phyloP scores from a whole-genome alignment of 2,329 filamentous ascomycete genomes.

The Blumeria hordei region DNA sequence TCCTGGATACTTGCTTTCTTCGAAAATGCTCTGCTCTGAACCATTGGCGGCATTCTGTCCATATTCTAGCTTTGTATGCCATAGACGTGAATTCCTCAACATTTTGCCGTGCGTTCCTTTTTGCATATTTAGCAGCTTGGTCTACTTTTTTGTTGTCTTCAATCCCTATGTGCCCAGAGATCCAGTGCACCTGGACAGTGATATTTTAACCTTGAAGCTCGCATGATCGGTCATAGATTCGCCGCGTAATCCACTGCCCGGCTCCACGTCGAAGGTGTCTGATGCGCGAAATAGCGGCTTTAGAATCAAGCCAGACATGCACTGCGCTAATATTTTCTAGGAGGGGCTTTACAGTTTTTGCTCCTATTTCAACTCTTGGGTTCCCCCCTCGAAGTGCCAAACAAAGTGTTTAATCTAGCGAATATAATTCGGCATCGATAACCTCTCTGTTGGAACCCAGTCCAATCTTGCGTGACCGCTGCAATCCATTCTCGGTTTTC shows the following conservation, averaged over 20 bases:
- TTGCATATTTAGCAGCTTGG: background rate
- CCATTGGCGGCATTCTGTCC: background rate
- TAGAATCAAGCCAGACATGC: background rate
- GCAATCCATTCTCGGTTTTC: background rate
- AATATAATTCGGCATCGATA: background rate
- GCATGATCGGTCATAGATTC: background rate
- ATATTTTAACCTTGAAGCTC: background rate
- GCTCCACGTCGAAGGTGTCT: background rate
- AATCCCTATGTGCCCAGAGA: background rate
- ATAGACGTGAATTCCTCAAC: background rate
- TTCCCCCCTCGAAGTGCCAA: background rate
- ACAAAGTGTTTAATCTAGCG: background rate
- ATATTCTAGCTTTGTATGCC: background rate
- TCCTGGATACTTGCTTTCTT: background rate
- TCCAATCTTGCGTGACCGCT: background rate
- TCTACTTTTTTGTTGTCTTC: background rate
- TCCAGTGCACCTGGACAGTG: background rate
- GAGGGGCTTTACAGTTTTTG: background rate
- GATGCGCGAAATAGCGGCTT: background rate
- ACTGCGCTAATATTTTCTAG: background rate
- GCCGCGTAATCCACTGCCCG: background rate
- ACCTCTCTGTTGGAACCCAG: conserved; percentile 1
- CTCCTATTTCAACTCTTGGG: background rate
- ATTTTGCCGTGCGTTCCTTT: background rate
- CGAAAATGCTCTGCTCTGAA: background rate